Conservation (phyloP, 208 protist species). For the Acanthamoeba pearcei region DNA sequence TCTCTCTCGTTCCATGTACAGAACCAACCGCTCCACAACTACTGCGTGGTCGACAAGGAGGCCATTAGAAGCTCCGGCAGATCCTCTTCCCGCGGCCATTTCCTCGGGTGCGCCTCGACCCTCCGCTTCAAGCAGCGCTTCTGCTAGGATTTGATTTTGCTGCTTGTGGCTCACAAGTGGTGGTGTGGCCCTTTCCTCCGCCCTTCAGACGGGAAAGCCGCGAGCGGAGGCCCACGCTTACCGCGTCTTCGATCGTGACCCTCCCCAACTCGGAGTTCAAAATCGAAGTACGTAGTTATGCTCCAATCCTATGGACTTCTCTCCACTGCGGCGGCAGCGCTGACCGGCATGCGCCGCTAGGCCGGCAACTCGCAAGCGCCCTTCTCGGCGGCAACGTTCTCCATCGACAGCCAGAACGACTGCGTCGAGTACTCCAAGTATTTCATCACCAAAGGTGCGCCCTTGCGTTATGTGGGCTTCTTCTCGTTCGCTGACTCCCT, state of each 20-base stretch:
- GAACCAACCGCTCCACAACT: constrained; percentile 17
- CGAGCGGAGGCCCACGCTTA: neutral
- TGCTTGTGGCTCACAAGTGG: no score
- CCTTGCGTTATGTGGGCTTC: neutral
- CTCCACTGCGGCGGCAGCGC: no score
- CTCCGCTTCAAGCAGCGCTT: neutral
- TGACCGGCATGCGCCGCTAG: neutral
- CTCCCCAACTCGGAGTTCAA: constrained; percentile 7
- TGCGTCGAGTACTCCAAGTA: constrained; percentile 42
- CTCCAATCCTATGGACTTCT: no score
- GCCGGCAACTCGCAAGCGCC: neutral
- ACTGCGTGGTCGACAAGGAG: neutral
- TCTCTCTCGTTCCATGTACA: neutral
- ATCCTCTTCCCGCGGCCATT: neutral
- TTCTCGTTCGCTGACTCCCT: neutral
- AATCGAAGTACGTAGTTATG: neutral
- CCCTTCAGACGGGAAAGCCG: neutral
- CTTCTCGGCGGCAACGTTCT: neutral
- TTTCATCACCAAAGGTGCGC: constrained; percentile 26
- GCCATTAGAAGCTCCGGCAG: neutral
- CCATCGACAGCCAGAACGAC: neutral
- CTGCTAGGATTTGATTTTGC: neutral
- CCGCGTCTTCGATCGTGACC: neutral
- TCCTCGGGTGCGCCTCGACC: neutral
- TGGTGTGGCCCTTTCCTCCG: no score